phyloP scores from a whole-genome alignment of 169 alveolate species.

The Plasmodium falciparum region DNA sequence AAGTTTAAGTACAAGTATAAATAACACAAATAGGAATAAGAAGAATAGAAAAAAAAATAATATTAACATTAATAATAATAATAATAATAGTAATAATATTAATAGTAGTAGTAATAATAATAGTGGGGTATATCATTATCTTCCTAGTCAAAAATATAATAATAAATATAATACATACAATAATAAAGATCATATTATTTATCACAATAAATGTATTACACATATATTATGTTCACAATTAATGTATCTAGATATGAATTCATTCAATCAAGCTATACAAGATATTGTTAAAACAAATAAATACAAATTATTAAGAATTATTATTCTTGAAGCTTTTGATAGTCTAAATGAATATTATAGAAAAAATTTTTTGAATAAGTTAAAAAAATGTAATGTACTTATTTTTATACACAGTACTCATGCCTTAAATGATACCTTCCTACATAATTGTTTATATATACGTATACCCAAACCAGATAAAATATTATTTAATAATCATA shows the following conservation, averaged over 20 bases:
- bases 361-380: slow-evolving; percentile 40
- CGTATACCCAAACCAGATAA: slow-evolving; percentile 51
- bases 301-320: slow-evolving; percentile 21
- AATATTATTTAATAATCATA: slow-evolving; percentile 17
- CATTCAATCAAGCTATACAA: slow-evolving; percentile 21
- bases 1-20: background rate
- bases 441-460: slow-evolving; percentile 57
- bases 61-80: background rate
- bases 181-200: slow-evolving; percentile 31
- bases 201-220: slow-evolving; percentile 36
- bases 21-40: background rate
- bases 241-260: slow-evolving; percentile 11
- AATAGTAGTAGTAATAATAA: background rate
- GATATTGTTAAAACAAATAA: slow-evolving; percentile 15
- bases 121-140: background rate
- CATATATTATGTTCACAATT: slow-evolving; percentile 60
- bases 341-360: slow-evolving; percentile 29
- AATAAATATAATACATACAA: background rate
- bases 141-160: background rate
- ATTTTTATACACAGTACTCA: slow-evolving; percentile 52
- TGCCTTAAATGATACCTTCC: slow-evolving; percentile 9
- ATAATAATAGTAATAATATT: background rate
- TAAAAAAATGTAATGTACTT: slow-evolving; percentile 22
- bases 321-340: slow-evolving; percentile 57
- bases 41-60: background rate